Evolutionary conservation across 2,329 filamentous ascomycete genomes (phyloP).

Genomic region (Penicillium sp.): DNA sequence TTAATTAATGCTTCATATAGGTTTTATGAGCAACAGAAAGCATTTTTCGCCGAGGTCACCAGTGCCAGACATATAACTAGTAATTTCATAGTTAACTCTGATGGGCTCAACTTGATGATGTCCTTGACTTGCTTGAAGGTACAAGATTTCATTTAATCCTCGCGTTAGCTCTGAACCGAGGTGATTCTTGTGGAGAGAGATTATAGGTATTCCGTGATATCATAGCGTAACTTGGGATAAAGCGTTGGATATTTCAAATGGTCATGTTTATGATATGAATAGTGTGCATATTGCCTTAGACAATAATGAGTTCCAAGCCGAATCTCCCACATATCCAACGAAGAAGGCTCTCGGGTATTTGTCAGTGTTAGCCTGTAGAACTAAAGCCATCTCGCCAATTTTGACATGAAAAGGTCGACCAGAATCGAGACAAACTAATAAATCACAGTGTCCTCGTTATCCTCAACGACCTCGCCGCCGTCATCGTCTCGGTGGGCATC

Average conservation of each 20-base stretch:
- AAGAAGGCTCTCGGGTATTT: slow-evolving; percentile 4
- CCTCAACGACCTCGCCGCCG: slow-evolving; percentile 73
- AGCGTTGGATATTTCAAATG: neutral
- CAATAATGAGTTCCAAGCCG: neutral
- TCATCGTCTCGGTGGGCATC: slow-evolving; percentile 60
- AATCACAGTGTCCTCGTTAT: slow-evolving; percentile 86
- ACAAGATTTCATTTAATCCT: too few species aligned
- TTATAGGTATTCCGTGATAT: neutral
- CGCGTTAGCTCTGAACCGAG: too few species aligned
- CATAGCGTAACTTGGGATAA: neutral
- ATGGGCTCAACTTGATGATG: neutral
- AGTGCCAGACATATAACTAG: neutral
- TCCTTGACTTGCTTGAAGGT: neutral
- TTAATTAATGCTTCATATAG: neutral
- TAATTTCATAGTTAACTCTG: neutral
- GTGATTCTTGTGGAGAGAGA: too few species aligned
- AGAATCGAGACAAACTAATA: slow-evolving; percentile 56
- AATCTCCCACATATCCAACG: neutral
- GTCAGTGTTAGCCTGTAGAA: neutral
- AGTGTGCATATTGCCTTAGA: neutral
- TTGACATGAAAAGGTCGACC: neutral
- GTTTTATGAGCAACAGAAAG: too few species aligned
- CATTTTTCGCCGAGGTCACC: neutral
- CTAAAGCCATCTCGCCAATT: neutral
- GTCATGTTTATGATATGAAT: neutral